These are phyloP conservation scores for Boletus insuetus DNA, from an alignment of 768 basidiomycete species.

Conservation along the genomic window DNA sequence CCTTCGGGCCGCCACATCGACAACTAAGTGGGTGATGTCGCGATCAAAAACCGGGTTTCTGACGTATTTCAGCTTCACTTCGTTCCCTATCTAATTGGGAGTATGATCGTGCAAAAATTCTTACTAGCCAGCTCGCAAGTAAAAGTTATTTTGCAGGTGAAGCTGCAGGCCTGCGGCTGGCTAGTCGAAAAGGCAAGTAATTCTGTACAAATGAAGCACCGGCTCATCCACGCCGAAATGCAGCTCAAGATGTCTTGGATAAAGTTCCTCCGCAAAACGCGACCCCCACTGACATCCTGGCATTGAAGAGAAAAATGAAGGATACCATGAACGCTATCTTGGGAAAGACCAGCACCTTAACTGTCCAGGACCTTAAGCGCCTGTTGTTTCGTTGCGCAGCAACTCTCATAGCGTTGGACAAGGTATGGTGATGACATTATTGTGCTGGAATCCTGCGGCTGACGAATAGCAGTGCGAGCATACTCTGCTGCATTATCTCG, in stretches of 20 bases:
- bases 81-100: conserved; percentile 58
- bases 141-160: conserved; percentile 92
- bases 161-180: conserved; percentile 73
- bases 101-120: conserved; percentile 75
- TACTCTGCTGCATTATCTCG: conserved; percentile 82
- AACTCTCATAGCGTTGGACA: conserved; percentile 64
- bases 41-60: background rate
- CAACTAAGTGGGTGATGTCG: conserved; percentile 58
- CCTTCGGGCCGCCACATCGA: conserved; percentile 72
- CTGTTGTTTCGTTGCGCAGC: conserved; percentile 87
- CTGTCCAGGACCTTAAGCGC: conserved; percentile 79
- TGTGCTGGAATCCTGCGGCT: background rate
- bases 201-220: background rate
- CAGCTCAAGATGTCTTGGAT: conserved; percentile 59
- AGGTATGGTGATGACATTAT: conserved; percentile 39
- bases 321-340: conserved; percentile 66
- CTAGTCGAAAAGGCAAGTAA: conserved; percentile 58
- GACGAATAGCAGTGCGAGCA: conserved; percentile 65
- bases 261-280: conserved; percentile 59
- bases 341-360: conserved; percentile 68
- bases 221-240: background rate
- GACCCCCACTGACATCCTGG: conserved; percentile 58
- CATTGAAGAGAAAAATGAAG: conserved; percentile 66
- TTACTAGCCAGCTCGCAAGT: conserved; percentile 83
- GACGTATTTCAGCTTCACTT: conserved; percentile 46